Conservation (phyloP, 305 asterid species). For the Rubia tinctorum region DNA sequence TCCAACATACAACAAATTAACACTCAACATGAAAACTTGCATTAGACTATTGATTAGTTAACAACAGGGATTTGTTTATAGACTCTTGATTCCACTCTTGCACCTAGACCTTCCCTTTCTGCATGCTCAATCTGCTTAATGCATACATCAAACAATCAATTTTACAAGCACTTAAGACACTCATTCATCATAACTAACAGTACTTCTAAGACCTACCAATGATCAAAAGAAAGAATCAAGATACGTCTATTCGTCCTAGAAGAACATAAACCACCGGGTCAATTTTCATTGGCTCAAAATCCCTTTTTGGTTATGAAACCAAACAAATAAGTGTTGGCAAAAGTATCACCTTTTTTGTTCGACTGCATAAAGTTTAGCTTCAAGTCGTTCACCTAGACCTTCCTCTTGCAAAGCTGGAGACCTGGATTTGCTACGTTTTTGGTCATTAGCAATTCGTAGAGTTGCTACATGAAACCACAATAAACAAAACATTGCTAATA, state of each 20-base stretch:
- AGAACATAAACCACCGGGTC: no score
- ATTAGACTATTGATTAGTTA: no score
- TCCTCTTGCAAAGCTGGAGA: slow-evolving; percentile 63
- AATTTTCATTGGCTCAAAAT: no score
- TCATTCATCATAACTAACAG: not conserved
- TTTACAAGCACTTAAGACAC: not conserved
- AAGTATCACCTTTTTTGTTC: slow-evolving; percentile 64
- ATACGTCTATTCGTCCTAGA: not conserved
- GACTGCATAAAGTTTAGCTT: slow-evolving; percentile 91
- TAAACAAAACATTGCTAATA: not conserved
- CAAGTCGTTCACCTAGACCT: slow-evolving; percentile 73
- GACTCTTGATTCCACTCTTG: slow-evolving; percentile 70
- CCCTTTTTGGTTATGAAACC: no score
- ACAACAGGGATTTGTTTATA: no score
- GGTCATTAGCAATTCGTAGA: slow-evolving; percentile 64
- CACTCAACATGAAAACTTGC: no score
- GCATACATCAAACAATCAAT: slow-evolving; percentile 1
- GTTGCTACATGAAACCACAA: slow-evolving; percentile 42
- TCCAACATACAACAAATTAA: no score
- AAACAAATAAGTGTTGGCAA: not conserved
- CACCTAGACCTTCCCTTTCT: slow-evolving; percentile 72
- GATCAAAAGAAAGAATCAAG: not conserved
- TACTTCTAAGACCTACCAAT: not conserved
- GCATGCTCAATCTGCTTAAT: slow-evolving; percentile 57
- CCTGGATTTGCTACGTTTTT: slow-evolving; percentile 71